A percentile compares a stretch with the other conserved stretches of the same genome.
Conservation (phyloP, 768 basidiomycete genomes). For the Mycena galopus region DNA sequence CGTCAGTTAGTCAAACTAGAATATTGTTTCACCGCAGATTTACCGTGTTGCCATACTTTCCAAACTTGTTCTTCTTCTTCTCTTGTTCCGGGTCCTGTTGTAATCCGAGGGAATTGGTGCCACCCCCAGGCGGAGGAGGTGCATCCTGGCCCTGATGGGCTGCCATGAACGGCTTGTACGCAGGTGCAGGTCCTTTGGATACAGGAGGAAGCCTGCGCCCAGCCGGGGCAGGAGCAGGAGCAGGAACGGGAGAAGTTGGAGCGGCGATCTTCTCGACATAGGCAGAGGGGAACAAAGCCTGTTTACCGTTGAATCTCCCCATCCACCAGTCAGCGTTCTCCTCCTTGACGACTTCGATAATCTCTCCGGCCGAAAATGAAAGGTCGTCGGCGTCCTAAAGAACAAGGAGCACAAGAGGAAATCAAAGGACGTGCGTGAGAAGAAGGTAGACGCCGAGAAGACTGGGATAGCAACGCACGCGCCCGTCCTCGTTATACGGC, state of each 20-base stretch:
- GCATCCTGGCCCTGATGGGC: slow-evolving; percentile 55
- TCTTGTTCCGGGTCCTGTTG: slow-evolving; percentile 56
- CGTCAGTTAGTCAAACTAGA: background rate
- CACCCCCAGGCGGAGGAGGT: slow-evolving; percentile 53
- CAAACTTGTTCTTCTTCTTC: slow-evolving; percentile 72
- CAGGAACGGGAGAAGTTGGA: slow-evolving; percentile 11
- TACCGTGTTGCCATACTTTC: slow-evolving; percentile 71
- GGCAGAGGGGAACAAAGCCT: slow-evolving; percentile 79
- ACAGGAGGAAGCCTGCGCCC: slow-evolving; percentile 40
- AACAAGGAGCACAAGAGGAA: too few relatives aligned
- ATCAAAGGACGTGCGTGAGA: slow-evolving; percentile 10
- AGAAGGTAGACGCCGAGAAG: background rate
- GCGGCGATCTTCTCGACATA: slow-evolving; percentile 71
- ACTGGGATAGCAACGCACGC: slow-evolving; percentile 50
- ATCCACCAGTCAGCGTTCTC: slow-evolving; percentile 93
- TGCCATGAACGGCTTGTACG: slow-evolving; percentile 61
- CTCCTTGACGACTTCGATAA: slow-evolving; percentile 83
- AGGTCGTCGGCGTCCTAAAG: slow-evolving; percentile 83
- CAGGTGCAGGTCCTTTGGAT: slow-evolving; percentile 40
- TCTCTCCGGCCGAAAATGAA: slow-evolving; percentile 80
- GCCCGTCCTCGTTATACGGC: slow-evolving; percentile 74
- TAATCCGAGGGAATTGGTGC: slow-evolving; percentile 58
- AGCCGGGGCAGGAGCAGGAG: slow-evolving; percentile 32
- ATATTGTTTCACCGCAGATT: slow-evolving; percentile 23
- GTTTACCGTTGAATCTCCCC: slow-evolving; percentile 69